phyloP scores from a whole-genome alignment of 257 asterid genomes.

The Fraxinus americana region DNA sequence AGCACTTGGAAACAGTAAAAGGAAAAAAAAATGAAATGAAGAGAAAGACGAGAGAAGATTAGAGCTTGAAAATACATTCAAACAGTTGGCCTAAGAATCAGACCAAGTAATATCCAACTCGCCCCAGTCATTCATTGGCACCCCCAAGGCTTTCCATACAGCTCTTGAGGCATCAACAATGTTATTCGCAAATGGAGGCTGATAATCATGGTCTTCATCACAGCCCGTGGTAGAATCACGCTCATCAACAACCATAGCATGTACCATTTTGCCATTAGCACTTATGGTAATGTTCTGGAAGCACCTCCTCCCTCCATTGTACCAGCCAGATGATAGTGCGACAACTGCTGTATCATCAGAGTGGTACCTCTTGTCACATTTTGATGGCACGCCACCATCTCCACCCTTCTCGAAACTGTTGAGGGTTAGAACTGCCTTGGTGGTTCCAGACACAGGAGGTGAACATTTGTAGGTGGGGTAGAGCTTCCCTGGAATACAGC shows the following conservation, averaged over 20 bases:
- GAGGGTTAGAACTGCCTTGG: constrained; percentile 24
- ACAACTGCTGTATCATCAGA: constrained; percentile 25
- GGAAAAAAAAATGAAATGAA: no score
- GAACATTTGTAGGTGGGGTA: constrained; percentile 27
- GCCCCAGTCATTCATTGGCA: constrained; percentile 23
- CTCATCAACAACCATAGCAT: constrained; percentile 39
- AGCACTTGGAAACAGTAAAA: not conserved
- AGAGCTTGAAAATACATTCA: not conserved
- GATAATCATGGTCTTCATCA: constrained; percentile 27
- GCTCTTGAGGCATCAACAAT: constrained; percentile 45
- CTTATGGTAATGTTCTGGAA: constrained; percentile 20
- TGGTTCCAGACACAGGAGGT: constrained; percentile 18
- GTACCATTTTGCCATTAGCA: constrained; percentile 24
- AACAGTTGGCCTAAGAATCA: constrained; percentile 4
- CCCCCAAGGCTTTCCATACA: constrained; percentile 34
- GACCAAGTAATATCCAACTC: constrained; percentile 18
- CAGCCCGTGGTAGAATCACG: constrained; percentile 32
- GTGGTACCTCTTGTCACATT: constrained; percentile 33
- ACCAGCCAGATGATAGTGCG: constrained; percentile 34
- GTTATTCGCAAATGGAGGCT: constrained; percentile 35
- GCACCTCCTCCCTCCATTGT: constrained; percentile 23
- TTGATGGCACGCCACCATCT: constrained; percentile 32
- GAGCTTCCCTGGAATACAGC: constrained; percentile 18
- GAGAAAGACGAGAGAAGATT: not conserved
- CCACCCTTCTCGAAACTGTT: constrained; percentile 30